A percentile compares a stretch with the other conserved stretches of the same genome.
These are phyloP conservation scores for Calonectria montana DNA, from an alignment of 2,329 filamentous ascomycete species.

Conservation along the genomic window DNA sequence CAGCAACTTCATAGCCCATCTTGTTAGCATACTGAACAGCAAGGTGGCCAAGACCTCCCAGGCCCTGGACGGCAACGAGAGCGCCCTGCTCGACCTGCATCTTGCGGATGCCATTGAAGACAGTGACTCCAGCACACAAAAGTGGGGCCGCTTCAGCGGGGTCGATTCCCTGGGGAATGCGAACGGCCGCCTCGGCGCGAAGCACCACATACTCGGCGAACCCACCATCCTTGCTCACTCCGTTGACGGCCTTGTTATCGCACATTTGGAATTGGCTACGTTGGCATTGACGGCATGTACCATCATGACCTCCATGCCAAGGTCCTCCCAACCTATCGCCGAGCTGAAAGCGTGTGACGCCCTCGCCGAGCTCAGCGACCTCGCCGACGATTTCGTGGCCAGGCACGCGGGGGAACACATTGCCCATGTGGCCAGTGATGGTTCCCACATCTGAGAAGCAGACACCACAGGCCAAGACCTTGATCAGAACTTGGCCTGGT, in stretches of 20 bases:
- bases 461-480: conserved; percentile 78
- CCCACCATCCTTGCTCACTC: conserved; percentile 74
- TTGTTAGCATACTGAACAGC: conserved; percentile 80
- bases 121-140: conserved; percentile 74
- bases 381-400: conserved; percentile 80
- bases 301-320: conserved; percentile 66
- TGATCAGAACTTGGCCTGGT: conserved; percentile 72
- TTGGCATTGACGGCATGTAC: conserved; percentile 71
- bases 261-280: conserved; percentile 77
- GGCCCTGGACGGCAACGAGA: conserved; percentile 72
- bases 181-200: conserved; percentile 69
- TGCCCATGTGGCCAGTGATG: conserved; percentile 62
- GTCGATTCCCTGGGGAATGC: conserved; percentile 64
- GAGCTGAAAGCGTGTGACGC: conserved; percentile 67
- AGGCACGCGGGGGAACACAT: conserved; percentile 69
- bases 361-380: conserved; percentile 69
- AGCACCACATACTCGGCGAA: conserved; percentile 74
- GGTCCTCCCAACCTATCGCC: conserved; percentile 73
- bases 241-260: conserved; percentile 71
- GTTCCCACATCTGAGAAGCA: conserved; percentile 72
- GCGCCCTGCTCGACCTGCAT: conserved; percentile 63
- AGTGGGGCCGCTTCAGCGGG: conserved; percentile 67
- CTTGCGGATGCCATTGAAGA: conserved; percentile 70
- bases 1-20: conserved; percentile 81
- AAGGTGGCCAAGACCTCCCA: conserved; percentile 82